phyloP scores from a whole-genome alignment of 306 rosid genomes.

The Cicer arietinum region DNA sequence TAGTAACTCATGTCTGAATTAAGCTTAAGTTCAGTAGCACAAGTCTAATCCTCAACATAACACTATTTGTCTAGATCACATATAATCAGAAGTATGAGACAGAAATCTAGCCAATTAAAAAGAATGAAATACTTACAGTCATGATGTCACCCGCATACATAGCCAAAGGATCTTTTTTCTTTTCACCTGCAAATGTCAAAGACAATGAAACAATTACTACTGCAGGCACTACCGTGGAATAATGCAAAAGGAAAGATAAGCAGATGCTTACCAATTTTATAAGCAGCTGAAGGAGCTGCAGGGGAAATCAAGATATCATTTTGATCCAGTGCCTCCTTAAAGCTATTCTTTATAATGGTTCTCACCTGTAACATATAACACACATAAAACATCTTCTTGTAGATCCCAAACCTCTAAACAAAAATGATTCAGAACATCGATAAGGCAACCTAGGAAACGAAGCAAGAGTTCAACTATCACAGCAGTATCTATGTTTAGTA shows the following conservation, averaged over 20 bases:
- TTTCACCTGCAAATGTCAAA: conserved; percentile 72
- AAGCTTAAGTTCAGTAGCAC: conserved; percentile 11
- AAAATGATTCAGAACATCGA: conserved; percentile 24
- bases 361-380: conserved; percentile 73
- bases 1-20: background rate
- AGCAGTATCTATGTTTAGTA: conserved; percentile 4
- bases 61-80: conserved; percentile 7
- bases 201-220: conserved; percentile 38
- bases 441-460: conserved; percentile 13
- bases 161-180: conserved; percentile 90
- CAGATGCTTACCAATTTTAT: conserved; percentile 74
- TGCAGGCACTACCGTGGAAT: background rate
- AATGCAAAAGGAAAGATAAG: conserved; percentile 28
- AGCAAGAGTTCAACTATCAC: conserved; percentile 18
- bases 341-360: conserved; percentile 85
- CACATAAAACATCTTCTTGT: conserved; percentile 40
- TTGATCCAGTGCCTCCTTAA: conserved; percentile 78
- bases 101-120: conserved; percentile 27
- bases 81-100: conserved; percentile 4
- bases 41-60: conserved; percentile 12
- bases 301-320: conserved; percentile 94
- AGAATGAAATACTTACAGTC: conserved; percentile 77
- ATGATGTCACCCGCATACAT: conserved; percentile 98
- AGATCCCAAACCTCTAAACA: conserved; percentile 22
- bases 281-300: conserved; percentile 94